A percentile compares a stretch with the other conserved stretches of the same genome.
These are phyloP conservation scores for Aspergillus carbonarius DNA, from an alignment of 2,329 filamentous ascomycete species.

Conservation along the genomic window DNA sequence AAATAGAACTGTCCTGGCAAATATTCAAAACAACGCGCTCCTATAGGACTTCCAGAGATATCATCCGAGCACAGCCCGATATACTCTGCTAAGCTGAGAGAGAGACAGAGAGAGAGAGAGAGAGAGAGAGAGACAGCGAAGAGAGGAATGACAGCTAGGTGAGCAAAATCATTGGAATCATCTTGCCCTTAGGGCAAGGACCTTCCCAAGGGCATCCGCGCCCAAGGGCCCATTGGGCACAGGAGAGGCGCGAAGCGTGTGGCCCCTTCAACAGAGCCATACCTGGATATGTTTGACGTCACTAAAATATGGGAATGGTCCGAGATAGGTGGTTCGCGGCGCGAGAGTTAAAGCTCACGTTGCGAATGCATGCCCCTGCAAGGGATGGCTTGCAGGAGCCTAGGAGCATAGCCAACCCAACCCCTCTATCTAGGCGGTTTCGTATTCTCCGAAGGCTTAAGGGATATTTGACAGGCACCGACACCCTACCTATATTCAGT, in stretches of 20 bases:
- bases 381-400: conserved; percentile 30
- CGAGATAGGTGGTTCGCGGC: conserved; percentile 27
- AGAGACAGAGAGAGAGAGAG: conserved; percentile 15
- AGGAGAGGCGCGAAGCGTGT: conserved; percentile 33
- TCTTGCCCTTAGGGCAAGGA: conserved; percentile 24
- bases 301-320: conserved; percentile 36
- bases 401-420: conserved; percentile 24
- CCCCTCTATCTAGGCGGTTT: conserved; percentile 19
- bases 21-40: conserved; percentile 17
- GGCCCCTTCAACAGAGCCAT: conserved; percentile 38
- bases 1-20: conserved; percentile 7
- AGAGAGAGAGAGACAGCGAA: conserved; percentile 15
- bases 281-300: conserved; percentile 41
- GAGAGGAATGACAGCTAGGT: conserved; percentile 9
- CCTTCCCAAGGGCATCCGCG: conserved; percentile 24
- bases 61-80: conserved; percentile 2
- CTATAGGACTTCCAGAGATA: background rate
- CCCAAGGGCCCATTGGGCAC: conserved; percentile 31
- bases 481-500: conserved; percentile 15
- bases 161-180: conserved; percentile 19
- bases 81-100: conserved; percentile 1
- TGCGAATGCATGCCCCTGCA: conserved; percentile 33
- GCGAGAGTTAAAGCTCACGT: conserved; percentile 28
- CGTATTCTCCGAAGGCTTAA: conserved; percentile 19
- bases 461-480: conserved; percentile 20